phyloP scores from a whole-genome alignment of 1,284 basidiomycete genomes.

The Phellopilus nigrolimitatus region DNA sequence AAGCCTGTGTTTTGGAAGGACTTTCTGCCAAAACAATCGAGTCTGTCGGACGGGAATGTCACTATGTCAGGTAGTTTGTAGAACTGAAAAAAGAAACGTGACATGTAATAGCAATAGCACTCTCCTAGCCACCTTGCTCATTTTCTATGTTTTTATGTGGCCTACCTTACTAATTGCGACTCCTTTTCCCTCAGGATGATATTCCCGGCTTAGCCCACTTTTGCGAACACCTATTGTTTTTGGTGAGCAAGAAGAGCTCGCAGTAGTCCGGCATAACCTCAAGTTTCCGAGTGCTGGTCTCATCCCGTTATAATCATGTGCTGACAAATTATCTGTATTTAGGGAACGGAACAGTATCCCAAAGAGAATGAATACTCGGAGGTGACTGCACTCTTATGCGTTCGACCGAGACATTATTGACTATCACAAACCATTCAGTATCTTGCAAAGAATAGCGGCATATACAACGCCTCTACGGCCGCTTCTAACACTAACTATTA shows the following conservation, averaged over 20 bases:
- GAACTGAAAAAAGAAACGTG: too few species aligned
- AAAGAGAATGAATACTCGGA: conserved; percentile 92
- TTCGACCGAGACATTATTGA: too few species aligned
- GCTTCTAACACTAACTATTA: conserved; percentile 92
- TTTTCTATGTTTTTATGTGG: neutral
- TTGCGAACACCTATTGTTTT: neutral
- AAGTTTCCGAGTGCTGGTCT: neutral
- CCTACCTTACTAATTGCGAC: neutral
- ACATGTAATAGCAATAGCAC: too few species aligned
- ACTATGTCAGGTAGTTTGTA: too few species aligned
- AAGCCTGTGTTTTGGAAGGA: too few species aligned
- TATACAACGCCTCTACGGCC: conserved; percentile 86
- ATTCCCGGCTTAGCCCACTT: neutral
- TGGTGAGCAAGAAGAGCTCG: too few species aligned
- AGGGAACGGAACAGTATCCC: conserved; percentile 84
- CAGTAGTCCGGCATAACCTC: too few species aligned
- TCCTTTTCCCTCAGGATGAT: neutral
- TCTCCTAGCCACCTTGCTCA: neutral
- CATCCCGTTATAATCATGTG: neutral
- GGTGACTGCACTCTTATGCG: too few species aligned
- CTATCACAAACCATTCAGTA: too few species aligned
- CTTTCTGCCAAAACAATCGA: too few species aligned
- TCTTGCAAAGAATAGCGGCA: too few species aligned
- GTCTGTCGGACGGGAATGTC: too few species aligned
- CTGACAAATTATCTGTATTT: conserved; percentile 1